Evolutionary conservation across 148 eudicot species (phyloP), one percentile per base, ranked within the genome.

Genomic region (Limonium bicolor): DNA sequence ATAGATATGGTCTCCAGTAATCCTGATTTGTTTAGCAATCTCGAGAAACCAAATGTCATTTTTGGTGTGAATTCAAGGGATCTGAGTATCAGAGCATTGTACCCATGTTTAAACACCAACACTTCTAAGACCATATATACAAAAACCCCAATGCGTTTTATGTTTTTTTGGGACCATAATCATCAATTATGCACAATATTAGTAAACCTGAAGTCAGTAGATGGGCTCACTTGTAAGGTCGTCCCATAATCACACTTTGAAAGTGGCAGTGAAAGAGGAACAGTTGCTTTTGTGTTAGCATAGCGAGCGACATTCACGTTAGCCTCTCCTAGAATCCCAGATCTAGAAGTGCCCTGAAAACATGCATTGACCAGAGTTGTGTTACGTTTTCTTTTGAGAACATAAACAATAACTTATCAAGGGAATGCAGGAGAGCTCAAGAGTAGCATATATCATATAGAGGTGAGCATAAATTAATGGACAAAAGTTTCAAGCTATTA

Each of bases 251-350:
- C 64, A 60, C 94, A 74, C 55, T 82, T 82, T 41, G 67, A 62
- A 46, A 82, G 51, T 44, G 61, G 82, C 41, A 78, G 43, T 27
- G 76, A 58, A 27, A 74, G 43, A 69, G 72, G 67, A 21, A 34
- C 46, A 16, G 70, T 50, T 27, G 68, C 57, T 53, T 53, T 69
- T 16, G 82, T 58, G 60, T 66, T 59, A 46, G 67, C 39, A 25
- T 66, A 60, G 27, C 50, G 63, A 7, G 63, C 61, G 55, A 82
- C 40, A 58, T 82, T 73, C 52, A 82, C 37, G 25, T 48, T 56
- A 60, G 68, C 70, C 59, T 82, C 94, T 46, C 94, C 94, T 40
- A 82, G 94, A 48, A 74, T 54, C 22, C 80, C 72, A 37, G 94
- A 74, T 52, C 79, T 77, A 33, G 80, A 65, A 42, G 94, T 63